phyloP scores from a whole-genome alignment of 306 rosid species.

The Cucurbita pepo region DNA sequence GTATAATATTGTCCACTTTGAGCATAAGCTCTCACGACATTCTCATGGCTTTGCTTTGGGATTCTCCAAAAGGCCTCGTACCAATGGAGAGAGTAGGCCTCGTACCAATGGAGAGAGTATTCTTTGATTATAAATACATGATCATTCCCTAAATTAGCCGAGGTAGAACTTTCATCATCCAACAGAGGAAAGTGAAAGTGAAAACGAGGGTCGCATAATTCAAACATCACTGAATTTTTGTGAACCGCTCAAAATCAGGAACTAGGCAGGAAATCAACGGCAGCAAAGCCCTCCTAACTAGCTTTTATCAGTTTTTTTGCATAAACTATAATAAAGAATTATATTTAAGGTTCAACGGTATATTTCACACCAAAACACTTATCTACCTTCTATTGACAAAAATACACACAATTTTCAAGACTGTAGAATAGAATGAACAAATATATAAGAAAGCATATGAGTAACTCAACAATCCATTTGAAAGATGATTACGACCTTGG shows the following conservation, averaged over 20 bases:
- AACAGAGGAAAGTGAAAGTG: neutral
- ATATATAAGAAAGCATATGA: neutral
- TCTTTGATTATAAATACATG: no score
- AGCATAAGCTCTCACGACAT: no score
- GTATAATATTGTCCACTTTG: no score
- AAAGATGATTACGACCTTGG: constrained; percentile 30
- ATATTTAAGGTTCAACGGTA: neutral
- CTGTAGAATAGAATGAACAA: constrained; percentile 27
- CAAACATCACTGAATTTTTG: neutral
- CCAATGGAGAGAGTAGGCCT: no score
- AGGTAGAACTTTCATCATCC: no score
- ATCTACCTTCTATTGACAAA: constrained; percentile 8
- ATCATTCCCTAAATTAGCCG: no score
- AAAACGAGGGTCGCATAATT: neutral
- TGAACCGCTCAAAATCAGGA: neutral
- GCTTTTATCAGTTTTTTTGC: neutral
- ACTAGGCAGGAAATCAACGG: neutral
- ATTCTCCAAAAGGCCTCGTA: no score
- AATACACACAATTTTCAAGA: constrained; percentile 6
- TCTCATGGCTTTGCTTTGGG: no score
- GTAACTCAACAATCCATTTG: constrained; percentile 11
- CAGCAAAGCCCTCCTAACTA: neutral
- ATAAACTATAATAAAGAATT: neutral
- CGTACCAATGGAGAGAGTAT: no score
- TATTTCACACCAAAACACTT: neutral